Percentiles rank a stretch among this genome's conserved stretches.
Evolutionary conservation across 208 protist genomes (phyloP).

Genomic region (Acanthamoeba rhysodes): DNA sequence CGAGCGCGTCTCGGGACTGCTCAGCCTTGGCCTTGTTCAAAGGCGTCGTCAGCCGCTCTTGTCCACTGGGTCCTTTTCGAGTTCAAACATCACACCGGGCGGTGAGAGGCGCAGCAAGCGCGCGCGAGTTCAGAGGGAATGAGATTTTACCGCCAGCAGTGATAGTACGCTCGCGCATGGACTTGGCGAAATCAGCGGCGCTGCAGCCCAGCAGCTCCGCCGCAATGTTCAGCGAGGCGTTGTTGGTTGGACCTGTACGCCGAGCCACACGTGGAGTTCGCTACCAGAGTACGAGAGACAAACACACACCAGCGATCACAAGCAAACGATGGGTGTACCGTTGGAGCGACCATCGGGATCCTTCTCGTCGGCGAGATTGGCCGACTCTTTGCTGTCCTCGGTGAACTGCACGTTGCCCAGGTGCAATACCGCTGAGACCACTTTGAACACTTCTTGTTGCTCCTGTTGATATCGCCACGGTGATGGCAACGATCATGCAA

Average conservation of each 20-base stretch:
- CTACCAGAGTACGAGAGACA: background rate
- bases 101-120: slow-evolving; percentile 76
- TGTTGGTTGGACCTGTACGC: slow-evolving; percentile 30
- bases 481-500: too few relatives aligned
- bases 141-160: background rate
- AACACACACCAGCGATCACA: too few relatives aligned
- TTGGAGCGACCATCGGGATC: background rate
- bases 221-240: slow-evolving; percentile 57
- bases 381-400: background rate
- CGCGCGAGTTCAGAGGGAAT: too few relatives aligned
- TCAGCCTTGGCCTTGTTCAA: slow-evolving; percentile 85
- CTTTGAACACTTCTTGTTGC: slow-evolving; percentile 87
- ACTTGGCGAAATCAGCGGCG: slow-evolving; percentile 62
- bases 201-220: slow-evolving; percentile 50
- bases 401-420: slow-evolving; percentile 94
- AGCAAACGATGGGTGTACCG: too few relatives aligned
- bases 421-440: slow-evolving; percentile 94
- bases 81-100: slow-evolving; percentile 62
- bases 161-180: slow-evolving; percentile 28
- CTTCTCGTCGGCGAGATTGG: slow-evolving; percentile 13
- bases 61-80: background rate
- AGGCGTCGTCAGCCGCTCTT: slow-evolving; percentile 73
- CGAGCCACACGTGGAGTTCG: too few relatives aligned
- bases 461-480: background rate
- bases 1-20: slow-evolving; percentile 86